Evolutionary conservation across 2,329 filamentous ascomycete species (phyloP).

Genomic region (Sporothrix euskadiensis): DNA sequence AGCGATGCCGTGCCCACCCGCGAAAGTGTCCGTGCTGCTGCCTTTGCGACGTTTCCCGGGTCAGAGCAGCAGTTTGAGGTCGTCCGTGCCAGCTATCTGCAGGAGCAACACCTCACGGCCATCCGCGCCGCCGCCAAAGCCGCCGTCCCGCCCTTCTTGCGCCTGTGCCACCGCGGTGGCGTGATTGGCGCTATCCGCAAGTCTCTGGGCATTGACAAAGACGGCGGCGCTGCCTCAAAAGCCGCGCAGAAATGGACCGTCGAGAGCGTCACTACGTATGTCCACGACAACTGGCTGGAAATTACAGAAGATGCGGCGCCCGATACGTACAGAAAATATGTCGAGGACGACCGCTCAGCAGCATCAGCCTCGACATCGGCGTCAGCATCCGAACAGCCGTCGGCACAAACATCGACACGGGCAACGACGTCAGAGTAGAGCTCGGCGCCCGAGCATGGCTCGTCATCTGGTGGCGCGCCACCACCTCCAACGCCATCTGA

Average conservation of each 20-base stretch:
- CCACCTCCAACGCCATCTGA: no score
- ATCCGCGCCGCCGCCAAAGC: constrained; percentile 43
- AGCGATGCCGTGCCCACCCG: constrained; percentile 38
- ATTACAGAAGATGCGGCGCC: constrained; percentile 35
- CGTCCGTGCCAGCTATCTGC: constrained; percentile 46
- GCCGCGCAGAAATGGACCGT: constrained; percentile 44
- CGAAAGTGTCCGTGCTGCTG: constrained; percentile 52
- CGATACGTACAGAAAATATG: not conserved
- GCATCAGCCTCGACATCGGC: not conserved
- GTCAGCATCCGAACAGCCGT: not conserved
- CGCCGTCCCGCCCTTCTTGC: constrained; percentile 35
- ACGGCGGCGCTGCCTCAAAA: not conserved
- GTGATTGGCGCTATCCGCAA: constrained; percentile 49
- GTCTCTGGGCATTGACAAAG: constrained; percentile 19
- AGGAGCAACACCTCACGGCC: constrained; percentile 44
- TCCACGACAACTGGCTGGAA: constrained; percentile 42
- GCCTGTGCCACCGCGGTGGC: constrained; percentile 39
- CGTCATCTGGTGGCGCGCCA: no score
- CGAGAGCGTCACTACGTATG: constrained; percentile 46
- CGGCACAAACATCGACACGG: not conserved
- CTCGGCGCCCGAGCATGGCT: no score
- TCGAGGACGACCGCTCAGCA: not conserved
- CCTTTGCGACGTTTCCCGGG: constrained; percentile 52
- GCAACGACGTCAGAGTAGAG: no score
- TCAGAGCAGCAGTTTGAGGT: constrained; percentile 47